Base-by-base conservation (phyloP, 1,284 basidiomycete species). In the Mycosarcoma maydis region DNA sequence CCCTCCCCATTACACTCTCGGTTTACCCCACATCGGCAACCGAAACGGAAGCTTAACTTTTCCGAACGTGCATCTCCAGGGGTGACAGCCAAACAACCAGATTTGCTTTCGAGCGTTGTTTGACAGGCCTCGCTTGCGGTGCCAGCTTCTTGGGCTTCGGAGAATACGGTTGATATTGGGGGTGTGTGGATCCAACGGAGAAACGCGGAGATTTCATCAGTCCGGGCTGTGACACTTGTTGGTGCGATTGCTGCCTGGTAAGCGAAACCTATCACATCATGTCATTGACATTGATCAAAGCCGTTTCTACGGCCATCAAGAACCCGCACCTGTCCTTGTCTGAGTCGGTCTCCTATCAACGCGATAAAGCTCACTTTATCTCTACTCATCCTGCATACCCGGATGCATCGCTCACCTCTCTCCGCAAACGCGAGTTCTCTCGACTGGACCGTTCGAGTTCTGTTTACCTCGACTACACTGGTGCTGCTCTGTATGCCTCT, bases 381-480 rank as follows among this genome's bases (percentile, higher is more conserved):
- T 16, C 30, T 4, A 4, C 19, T 14, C 11, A 59, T 14, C 62
- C 51, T 0, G 6, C 23, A 4, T 66, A 66, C 24, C 10, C 7
- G 13, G 29, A 51, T 13, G 9, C n/a, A 3, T 11, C 37, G 8
- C 55, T 59, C 1, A 32, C 16, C 22, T 6, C 16, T 6, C 41
- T 66, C 5, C 55, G 62, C 19, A 40, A 38, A 10, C 34, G 42
- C 23, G 62, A 66, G 24, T 66, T 59, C 19, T 22, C 50, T 0
- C 51, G 62, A 0, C 39, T 66, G 9, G 41, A 47, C 24, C 2
- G 29, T 0, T n/a, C 17, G 23, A 30, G 20, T 3, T 22, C 39
- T 1, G 52, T 66, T 9, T 66, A 66, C 36, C 51, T 66, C 38
- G 62, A 66, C 22, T 66, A 66, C 24, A 66, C 62, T 9, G 62